Base-by-base conservation (phyloP, 257 asterid genomes). In the Oldenlandia corymbosa region DNA sequence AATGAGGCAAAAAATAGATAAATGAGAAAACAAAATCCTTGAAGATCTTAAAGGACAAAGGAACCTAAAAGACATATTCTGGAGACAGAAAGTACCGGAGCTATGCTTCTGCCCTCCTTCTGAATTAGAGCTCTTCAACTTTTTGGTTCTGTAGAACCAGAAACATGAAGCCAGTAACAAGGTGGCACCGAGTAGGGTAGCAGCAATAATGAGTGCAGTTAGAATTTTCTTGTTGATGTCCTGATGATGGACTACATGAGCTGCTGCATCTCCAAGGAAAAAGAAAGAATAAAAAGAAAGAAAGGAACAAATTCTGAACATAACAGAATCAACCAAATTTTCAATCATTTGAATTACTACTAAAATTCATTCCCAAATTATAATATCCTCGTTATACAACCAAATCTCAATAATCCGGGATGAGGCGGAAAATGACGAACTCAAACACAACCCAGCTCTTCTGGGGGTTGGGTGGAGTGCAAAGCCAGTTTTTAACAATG, bases 211-310 rank as follows among this genome's bases (percentile, higher is more conserved):
- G 8, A 91, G 95, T 1, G 96, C 88, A 62, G 89, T 68, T 12
- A 88, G 85, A 73, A 88, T 80, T 73, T 68, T 88, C 86, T 82
- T 88, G 81, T 88, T 88, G 49, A 86, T 73, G 60, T 79, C 92
- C 76, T 91, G 94, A 75, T 85, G 96, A 68, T 83, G 98, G 50
- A 67, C 84, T 69, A 77, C 79, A 60, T 71, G 76, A 48, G 79
- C 79, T 47, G 72, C 83, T 53, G 85, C 81, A 65, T 39, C 83
- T 62, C 78, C 85, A 80, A 54, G 54, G 46, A 28, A 12, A 70
- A 45, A 61, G 58, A 57, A 49, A 2, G 1, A 21, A n/a, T 3
- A 5, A 59, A 48, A 70, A 65, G 46, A 60, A 53, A 56, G 62
- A 24, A 27, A 24, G 55, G 30, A 67, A 9, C 69, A 69, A 30